Percentiles rank a stretch among this genome's conserved stretches.
These are phyloP conservation scores for Halophytophthora polymorphica DNA, from an alignment of 352 stramenopile genomes.

Conservation along the genomic window DNA sequence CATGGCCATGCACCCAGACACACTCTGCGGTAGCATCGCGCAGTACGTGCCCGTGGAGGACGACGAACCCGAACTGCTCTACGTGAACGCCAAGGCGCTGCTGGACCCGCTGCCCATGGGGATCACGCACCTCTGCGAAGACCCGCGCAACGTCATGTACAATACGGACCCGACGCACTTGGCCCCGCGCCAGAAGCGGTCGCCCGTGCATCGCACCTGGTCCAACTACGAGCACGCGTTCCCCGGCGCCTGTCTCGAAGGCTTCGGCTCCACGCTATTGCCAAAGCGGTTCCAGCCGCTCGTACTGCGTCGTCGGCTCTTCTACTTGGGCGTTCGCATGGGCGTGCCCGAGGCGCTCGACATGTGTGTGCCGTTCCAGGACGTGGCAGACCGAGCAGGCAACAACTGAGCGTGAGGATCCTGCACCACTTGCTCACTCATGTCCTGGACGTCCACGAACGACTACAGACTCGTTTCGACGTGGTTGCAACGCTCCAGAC, in stretches of 20 bases:
- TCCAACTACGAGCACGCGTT: slow-evolving; percentile 1
- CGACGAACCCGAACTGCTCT: slow-evolving; percentile 24
- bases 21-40: slow-evolving; percentile 41
- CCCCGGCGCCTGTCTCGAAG: slow-evolving; percentile 26
- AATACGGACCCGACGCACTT: slow-evolving; percentile 30
- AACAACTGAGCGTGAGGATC: no score
- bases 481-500: no score
- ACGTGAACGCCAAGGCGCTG: slow-evolving; percentile 36
- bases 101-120: slow-evolving; percentile 5
- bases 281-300: slow-evolving; percentile 12
- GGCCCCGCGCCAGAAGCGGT: slow-evolving; percentile 13
- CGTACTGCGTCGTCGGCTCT: slow-evolving; percentile 21
- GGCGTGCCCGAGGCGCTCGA: slow-evolving; percentile 11
- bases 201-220: background rate
- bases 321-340: slow-evolving; percentile 24
- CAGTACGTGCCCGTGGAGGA: slow-evolving; percentile 35
- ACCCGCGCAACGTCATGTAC: slow-evolving; percentile 13
- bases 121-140: background rate
- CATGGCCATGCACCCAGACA: slow-evolving; percentile 26
- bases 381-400: no score
- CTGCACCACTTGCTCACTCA: no score
- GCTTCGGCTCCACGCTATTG: slow-evolving; percentile 24
- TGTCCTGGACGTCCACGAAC: no score
- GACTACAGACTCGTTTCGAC: no score
- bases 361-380: slow-evolving; percentile 8